phyloP scores from a whole-genome alignment of 352 stramenopile genomes.

The Thalassiosira livingstoniorum region DNA sequence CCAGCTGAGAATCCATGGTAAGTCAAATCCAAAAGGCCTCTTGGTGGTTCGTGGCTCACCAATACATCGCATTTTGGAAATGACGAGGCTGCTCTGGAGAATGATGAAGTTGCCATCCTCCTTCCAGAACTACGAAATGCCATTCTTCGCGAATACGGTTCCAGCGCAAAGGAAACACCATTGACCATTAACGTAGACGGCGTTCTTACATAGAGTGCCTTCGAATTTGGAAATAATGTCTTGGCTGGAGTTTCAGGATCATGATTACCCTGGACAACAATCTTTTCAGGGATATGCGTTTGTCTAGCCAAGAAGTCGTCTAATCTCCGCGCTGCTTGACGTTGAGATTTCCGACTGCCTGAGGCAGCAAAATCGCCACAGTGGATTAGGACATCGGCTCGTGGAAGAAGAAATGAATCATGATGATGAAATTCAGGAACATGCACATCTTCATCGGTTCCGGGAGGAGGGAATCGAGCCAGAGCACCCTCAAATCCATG shows the following conservation, averaged over 20 bases:
- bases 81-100: neutral
- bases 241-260: slow-evolving; percentile 61
- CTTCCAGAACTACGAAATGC: slow-evolving; percentile 35
- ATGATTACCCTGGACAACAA: slow-evolving; percentile 82
- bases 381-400: slow-evolving; percentile 75
- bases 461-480: slow-evolving; percentile 16
- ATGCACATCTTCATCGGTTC: slow-evolving; percentile 8
- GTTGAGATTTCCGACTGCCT: slow-evolving; percentile 41
- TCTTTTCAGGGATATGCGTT: slow-evolving; percentile 72
- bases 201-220: slow-evolving; percentile 63
- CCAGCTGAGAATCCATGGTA: slow-evolving; percentile 67
- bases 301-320: slow-evolving; percentile 71
- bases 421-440: slow-evolving; percentile 1
- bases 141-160: slow-evolving; percentile 61
- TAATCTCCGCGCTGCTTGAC: slow-evolving; percentile 47
- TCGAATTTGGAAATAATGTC: slow-evolving; percentile 54
- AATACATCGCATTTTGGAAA: slow-evolving; percentile 71
- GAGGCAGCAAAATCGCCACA: slow-evolving; percentile 74
- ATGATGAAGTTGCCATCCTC: slow-evolving; percentile 11
- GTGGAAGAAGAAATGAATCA: slow-evolving; percentile 55
- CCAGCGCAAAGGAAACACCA: slow-evolving; percentile 57
- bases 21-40: slow-evolving; percentile 65
- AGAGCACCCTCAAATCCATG: slow-evolving; percentile 73
- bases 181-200: slow-evolving; percentile 54
- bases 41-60: slow-evolving; percentile 71